Base-by-base conservation (phyloP, 805 yeast species). In the Kodamaea lidongshanica region DNA sequence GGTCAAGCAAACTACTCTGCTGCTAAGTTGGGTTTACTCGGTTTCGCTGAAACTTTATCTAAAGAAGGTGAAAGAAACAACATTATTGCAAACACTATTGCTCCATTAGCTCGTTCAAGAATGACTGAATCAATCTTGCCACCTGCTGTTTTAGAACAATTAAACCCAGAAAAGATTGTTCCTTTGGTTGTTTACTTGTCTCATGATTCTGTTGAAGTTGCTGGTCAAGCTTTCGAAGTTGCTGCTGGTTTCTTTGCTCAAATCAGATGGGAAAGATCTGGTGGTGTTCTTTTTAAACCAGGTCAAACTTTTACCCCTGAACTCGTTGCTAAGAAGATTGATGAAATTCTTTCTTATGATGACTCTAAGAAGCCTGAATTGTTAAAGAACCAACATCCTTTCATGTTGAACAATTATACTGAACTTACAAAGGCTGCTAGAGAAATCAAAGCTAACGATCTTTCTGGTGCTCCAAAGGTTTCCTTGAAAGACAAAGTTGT, bases 1-100 rank as follows among this genome's bases (percentile, higher is more conserved):
- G 98, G 98, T 28, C 98, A 89, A 63, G 76, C 95, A 23, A 89
- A 89, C 63, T 89, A 89, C 61, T 78, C 96, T 1, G 88, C 95
- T 16, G 96, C 96, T 13, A 89, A 89, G 58, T 65, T 83, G 39
- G 97, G 84, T 11, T 65, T 87, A 31, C 83, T 89, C 34, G 97
- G 96, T 7, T 75, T 89, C 46, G 81, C 94, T 27, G 96, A 89
- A 59, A 87, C 96, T 6, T 72, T 88, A 50, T 95, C 96, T 15
- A 88, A 86, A 62, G 98, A 89, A 61, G 98, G 98, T 43, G 72
- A 56, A 30, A 84, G 72, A 52, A 75, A 82, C 64, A 86, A 87
- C 62, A 89, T 89, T 52, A 65, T 66, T 39, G 85, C 82, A 27
- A 89, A 89, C 55, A 77, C 79, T 19, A 87, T 89, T 63, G 96